Percentiles rank a stretch among this genome's conserved stretches.
These are phyloP conservation scores for Didymella pinodella DNA, from an alignment of 2,329 filamentous ascomycete genomes.

Conservation along the genomic window DNA sequence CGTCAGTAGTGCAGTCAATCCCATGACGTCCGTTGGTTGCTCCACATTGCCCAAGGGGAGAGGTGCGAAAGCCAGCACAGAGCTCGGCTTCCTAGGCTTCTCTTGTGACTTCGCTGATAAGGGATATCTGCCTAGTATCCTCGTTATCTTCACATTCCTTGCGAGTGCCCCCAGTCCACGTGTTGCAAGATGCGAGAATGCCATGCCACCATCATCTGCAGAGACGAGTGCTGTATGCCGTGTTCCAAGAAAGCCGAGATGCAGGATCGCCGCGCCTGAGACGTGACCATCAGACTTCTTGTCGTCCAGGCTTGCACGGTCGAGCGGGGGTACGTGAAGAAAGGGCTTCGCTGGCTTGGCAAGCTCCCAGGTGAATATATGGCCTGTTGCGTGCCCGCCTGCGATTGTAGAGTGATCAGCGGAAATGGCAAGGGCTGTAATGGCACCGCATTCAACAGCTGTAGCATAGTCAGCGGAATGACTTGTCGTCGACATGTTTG, in stretches of 20 bases:
- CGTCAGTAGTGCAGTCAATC: conserved; percentile 92
- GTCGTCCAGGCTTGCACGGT: conserved; percentile 69
- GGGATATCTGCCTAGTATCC: conserved; percentile 91
- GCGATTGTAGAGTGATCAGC: conserved; percentile 93
- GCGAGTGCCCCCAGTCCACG: conserved; percentile 87
- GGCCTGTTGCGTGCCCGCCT: conserved; percentile 85
- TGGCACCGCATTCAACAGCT: conserved; percentile 89
- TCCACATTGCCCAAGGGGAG: conserved; percentile 94
- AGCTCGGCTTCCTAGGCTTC: conserved; percentile 85
- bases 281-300: conserved; percentile 83
- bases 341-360: conserved; percentile 84
- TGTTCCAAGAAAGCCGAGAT: conserved; percentile 94
- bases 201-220: conserved; percentile 94
- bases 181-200: conserved; percentile 94
- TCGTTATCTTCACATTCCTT: conserved; percentile 84
- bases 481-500: too few relatives aligned
- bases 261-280: conserved; percentile 77
- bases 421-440: conserved; percentile 88
- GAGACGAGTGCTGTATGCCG: conserved; percentile 94
- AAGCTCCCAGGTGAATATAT: conserved; percentile 97
- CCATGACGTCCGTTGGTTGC: conserved; percentile 84
- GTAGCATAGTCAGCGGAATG: conserved; percentile 12
- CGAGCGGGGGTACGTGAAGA: conserved; percentile 81
- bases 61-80: conserved; percentile 89
- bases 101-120: conserved; percentile 68